Evolutionary conservation across 371 early-diverging fungal species (phyloP).

Genomic region (Rhizomucor pusillus): DNA sequence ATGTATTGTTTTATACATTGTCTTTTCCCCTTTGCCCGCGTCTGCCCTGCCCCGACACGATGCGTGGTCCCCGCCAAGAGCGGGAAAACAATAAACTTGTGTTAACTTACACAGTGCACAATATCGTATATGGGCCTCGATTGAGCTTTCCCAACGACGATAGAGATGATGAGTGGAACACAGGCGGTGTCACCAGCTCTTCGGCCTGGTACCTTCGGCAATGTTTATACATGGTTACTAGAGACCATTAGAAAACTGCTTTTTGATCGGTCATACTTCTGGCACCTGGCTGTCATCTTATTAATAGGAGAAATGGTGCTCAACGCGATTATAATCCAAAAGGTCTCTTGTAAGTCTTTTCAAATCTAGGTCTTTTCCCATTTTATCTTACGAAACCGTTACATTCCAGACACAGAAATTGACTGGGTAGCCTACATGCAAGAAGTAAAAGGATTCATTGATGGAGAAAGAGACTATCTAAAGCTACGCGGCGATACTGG

Average conservation of each 20-base stretch:
- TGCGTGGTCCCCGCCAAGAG: too few relatives aligned
- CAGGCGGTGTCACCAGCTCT: too few relatives aligned
- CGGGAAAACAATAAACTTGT: too few relatives aligned
- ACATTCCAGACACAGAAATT: constrained; percentile 81
- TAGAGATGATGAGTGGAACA: too few relatives aligned
- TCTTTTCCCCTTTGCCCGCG: too few relatives aligned
- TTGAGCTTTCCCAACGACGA: too few relatives aligned
- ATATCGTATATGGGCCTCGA: too few relatives aligned
- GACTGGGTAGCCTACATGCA: constrained; percentile 96
- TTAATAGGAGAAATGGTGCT: constrained; percentile 46
- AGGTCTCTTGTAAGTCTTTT: constrained; percentile 43
- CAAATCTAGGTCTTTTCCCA: background rate
- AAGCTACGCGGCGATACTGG: constrained; percentile 89
- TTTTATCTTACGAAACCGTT: background rate
- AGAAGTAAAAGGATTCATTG: constrained; percentile 73
- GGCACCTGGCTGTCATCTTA: constrained; percentile 59
- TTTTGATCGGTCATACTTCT: constrained; percentile 63
- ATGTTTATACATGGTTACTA: too few relatives aligned
- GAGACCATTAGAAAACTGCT: constrained; percentile 8
- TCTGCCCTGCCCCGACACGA: too few relatives aligned
- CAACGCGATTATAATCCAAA: constrained; percentile 52
- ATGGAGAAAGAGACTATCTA: constrained; percentile 81
- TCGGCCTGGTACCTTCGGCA: too few relatives aligned
- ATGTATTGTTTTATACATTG: too few relatives aligned
- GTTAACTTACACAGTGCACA: too few relatives aligned